Base-by-base conservation (phyloP, 306 rosid species). In the Corylus avellana region DNA sequence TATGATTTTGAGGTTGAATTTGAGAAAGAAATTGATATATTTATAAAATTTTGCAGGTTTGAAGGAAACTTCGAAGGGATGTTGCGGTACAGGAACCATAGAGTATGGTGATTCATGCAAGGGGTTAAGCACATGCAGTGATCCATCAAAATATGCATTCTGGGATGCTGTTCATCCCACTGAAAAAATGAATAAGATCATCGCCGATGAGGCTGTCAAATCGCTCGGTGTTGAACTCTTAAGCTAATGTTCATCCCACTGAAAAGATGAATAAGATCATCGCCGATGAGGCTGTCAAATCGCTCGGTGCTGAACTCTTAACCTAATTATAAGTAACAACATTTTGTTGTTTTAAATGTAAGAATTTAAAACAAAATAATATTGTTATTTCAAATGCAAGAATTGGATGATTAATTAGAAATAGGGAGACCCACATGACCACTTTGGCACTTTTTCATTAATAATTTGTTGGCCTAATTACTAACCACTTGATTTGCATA, bases 111-210 rank as follows among this genome's bases (percentile, higher is more conserved):
- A 82, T 50, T 81, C 93, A 20, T 92, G 97, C 91, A 89, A 62
- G 78, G 97, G 91, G 4, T 7, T 85, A 67, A 61, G 54, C 7
- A 89, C 89, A 1, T 92, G 95, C 76, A 37, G 32, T 10, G 85
- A 92, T 74, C 85, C 96, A 39, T n/a, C 73, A 70, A 82, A 85
- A 54, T 92, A 87, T 8, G 82, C 88, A 13, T 92, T 89, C 84
- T 92, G 97, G 97, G 97, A 92, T 73, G 93, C 93, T 25, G 91
- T 92, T 86, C 97, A 92, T 89, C 96, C 96, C 7, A 86, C 97
- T 3, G 63, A 92, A 71, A 80, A 77, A 55, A 86, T 92, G 92
- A 90, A 92, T 74, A 79, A 81, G 82, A 86, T 90, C 61, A 46
- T 92, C 7, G 96, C 91, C 5, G 88, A 87, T 14, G 80, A 88